A percentile compares a stretch with the other conserved stretches of the same genome.
phyloP scores from a whole-genome alignment of 1,284 basidiomycete species.

The Somion occarium region DNA sequence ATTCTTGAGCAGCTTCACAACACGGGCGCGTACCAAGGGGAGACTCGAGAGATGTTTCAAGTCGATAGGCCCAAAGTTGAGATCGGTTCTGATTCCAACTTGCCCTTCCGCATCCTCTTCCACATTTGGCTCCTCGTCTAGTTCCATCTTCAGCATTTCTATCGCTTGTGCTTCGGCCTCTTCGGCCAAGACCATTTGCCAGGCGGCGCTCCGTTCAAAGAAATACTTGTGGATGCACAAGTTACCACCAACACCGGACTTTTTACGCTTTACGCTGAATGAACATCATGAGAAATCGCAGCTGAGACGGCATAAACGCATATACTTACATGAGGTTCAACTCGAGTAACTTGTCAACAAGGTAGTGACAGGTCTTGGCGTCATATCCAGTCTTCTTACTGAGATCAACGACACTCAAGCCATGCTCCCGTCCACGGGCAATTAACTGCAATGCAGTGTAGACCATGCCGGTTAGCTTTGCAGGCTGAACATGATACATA shows the following conservation, averaged over 20 bases:
- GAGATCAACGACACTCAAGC: slow-evolving; percentile 74
- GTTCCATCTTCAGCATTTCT: slow-evolving; percentile 23
- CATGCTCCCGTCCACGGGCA: slow-evolving; percentile 71
- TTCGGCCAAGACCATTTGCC: slow-evolving; percentile 69
- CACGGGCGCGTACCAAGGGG: slow-evolving; percentile 58
- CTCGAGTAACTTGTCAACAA: slow-evolving; percentile 69
- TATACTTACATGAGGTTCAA: slow-evolving; percentile 68
- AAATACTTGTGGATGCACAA: slow-evolving; percentile 77
- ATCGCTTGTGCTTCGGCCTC: slow-evolving; percentile 40
- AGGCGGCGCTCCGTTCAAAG: slow-evolving; percentile 63
- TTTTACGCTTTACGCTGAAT: slow-evolving; percentile 65
- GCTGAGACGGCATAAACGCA: neutral
- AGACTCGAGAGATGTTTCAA: slow-evolving; percentile 70
- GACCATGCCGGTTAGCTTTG: slow-evolving; percentile 77
- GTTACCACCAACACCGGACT: slow-evolving; percentile 72
- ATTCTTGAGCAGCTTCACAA: slow-evolving; percentile 62
- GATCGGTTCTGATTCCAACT: slow-evolving; percentile 22
- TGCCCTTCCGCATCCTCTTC: slow-evolving; percentile 34
- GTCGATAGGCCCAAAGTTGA: slow-evolving; percentile 69
- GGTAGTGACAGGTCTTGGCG: slow-evolving; percentile 86
- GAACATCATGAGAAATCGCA: neutral
- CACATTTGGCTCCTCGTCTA: slow-evolving; percentile 27
- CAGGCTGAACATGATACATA: slow-evolving; percentile 41
- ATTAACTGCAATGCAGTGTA: slow-evolving; percentile 86
- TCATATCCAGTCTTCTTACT: slow-evolving; percentile 80